Percentiles rank a stretch among this genome's conserved stretches.
These are phyloP conservation scores for Tulasnella sp. DNA, from an alignment of 768 basidiomycete species.

Conservation along the genomic window DNA sequence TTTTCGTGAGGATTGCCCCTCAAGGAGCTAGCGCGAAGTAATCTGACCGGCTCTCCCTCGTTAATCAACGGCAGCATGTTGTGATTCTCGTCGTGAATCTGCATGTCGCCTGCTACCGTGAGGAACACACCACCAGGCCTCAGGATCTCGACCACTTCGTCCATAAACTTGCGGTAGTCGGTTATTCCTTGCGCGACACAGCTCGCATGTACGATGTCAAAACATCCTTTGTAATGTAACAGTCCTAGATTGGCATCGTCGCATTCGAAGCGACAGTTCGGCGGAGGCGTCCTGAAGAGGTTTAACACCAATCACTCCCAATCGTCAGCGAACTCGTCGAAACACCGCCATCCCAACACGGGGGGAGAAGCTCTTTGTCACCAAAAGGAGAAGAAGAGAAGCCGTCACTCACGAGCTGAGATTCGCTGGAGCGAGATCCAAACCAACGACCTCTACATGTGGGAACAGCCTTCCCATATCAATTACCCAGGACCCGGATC, in stretches of 20 bases:
- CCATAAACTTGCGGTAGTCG: slow-evolving; percentile 1
- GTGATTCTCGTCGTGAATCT: neutral
- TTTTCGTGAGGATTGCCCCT: neutral
- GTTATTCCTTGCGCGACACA: neutral
- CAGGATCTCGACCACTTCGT: neutral
- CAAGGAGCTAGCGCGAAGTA: neutral
- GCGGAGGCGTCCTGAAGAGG: neutral
- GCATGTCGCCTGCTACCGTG: neutral
- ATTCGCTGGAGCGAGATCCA: slow-evolving; percentile 13
- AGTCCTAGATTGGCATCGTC: slow-evolving; percentile 16
- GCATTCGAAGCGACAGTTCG: slow-evolving; percentile 13
- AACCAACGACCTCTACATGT: slow-evolving; percentile 1
- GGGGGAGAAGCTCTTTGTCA: too few relatives aligned
- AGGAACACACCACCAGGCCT: slow-evolving; percentile 13
- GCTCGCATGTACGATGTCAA: slow-evolving; percentile 9
- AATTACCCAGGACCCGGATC: slow-evolving; percentile 10
- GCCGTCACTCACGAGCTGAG: neutral
- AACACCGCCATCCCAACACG: neutral
- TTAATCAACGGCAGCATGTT: neutral
- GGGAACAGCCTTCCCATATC: slow-evolving; percentile 10
- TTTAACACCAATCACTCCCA: neutral
- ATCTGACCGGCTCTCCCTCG: neutral
- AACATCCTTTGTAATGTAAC: slow-evolving; percentile 1
- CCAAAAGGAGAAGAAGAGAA: too few relatives aligned
- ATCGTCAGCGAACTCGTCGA: too few relatives aligned